Base-by-base conservation (phyloP, 2,329 filamentous ascomycete genomes). In the Xylariaceae sp. region DNA sequence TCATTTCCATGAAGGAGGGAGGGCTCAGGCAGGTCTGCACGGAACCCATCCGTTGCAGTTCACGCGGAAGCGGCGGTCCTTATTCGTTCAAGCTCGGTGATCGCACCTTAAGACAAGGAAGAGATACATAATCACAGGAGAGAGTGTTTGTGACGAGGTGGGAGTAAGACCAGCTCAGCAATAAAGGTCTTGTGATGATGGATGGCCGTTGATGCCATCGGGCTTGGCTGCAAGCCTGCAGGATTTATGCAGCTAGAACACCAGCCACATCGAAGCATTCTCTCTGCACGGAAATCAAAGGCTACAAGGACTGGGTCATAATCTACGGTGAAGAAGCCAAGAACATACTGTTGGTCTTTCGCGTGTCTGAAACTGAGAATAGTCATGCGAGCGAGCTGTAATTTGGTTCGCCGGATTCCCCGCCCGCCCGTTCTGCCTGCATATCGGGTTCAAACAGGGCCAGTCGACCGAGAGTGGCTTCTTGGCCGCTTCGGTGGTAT, bases 181-280 rank as follows among this genome's bases (percentile, higher is more conserved):
- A 39, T 33, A 21, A 26, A n/a, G 52, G 34, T 43, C 56, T 43
- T 51, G 50, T 58, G 45, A 61, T 47, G 21, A n/a, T n/a, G n/a
- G 41, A 44, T 37, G 28, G 21, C 41, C 31, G 51, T 43, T 57
- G 24, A 48, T 34, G 37, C 37, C 26, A 24, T 44, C 45, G 53
- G 57, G 49, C 54, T 58, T 61, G 49, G 58, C 58, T 40, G 48
- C 40, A 44, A 44, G 26, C 55, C 55, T 49, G 47, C 43, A 58
- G 29, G n/a, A 14, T 26, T 34, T 43, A 24, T 50, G 48, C 44
- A 60, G 44, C 44, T 37, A 17, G 48, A 31, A 39, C 26, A 39
- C 34, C 41, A 59, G 41, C 50, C 51, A 56, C 53, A 44, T 44
- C 47, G 36, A 56, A 41, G 41, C 52, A 28, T 24, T 34, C n/a